Evolutionary conservation across 2,329 filamentous ascomycete genomes (phyloP), one percentile per base, ranked within the genome.

Genomic region (Gnomoniopsis sp.): DNA sequence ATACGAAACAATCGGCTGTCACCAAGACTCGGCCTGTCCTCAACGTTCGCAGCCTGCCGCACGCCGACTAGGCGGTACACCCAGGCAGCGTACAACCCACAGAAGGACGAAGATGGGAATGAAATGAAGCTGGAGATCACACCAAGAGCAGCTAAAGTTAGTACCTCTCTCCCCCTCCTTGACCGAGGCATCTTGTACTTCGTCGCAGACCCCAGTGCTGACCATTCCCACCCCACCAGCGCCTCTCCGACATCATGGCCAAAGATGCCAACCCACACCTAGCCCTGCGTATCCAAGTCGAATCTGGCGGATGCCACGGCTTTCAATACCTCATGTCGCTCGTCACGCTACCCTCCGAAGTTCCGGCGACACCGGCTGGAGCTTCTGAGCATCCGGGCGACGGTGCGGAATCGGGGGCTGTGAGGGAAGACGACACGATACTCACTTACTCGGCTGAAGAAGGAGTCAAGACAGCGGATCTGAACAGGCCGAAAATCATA

Each of bases 241-340:
- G 92, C 38, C 85, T 97, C 34, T 81, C 84, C 59, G 83, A 91
- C 64, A 96, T 95, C 63, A 92, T 91, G 81, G 69, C 75, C 41
- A 84, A 86, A 65, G 87, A 90, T 67, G 69, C 72, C 19, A 96
- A 96, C 71, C 90, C 91, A 2, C 80, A 89, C 68, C 84, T 96
- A 34, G 90, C 92, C 23, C 82, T 99, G n/a, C 90, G 93, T 54
- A 90, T 99, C 65, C 88, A 90, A 62, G 93, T 99, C 59, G 92
- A 96, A 70, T 91, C 89, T 58, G 95, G 95, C 63, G 95, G 95
- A 57, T 99, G 95, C 73, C 95, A 99, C 74, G 95, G 95, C 52
- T 99, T 99, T 73, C 95, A 99, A 72, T 99, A 99, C 71, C 78
- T 96, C 49, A 96, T 99, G 90, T 90, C 88, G 17, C 81, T 98